Evolutionary conservation across 805 yeast genomes (phyloP).

Genomic region (Yamadazyma nakazawae): DNA sequence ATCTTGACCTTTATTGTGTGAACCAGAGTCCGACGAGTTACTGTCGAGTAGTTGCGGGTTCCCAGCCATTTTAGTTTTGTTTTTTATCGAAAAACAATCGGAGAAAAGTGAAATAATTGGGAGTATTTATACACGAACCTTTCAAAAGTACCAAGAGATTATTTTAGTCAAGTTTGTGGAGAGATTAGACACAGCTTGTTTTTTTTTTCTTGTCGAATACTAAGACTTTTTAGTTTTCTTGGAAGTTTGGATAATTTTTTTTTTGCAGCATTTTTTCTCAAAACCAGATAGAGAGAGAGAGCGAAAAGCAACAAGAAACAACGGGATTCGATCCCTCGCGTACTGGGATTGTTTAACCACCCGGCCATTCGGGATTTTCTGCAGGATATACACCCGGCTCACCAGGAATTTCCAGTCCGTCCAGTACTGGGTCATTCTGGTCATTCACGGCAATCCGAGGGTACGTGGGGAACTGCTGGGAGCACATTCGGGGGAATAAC

Average conservation of each 20-base stretch:
- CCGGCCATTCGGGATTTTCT: no score
- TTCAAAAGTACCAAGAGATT: neutral
- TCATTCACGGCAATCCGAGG: no score
- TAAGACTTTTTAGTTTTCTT: neutral
- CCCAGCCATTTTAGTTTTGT: neutral
- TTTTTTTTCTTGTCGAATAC: neutral
- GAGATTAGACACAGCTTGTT: no score
- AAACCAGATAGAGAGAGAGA: no score
- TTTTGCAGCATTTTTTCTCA: neutral
- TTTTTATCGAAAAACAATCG: neutral
- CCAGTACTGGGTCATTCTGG: no score
- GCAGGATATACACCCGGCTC: no score
- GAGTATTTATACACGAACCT: neutral
- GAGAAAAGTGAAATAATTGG: neutral
- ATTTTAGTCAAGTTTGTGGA: neutral
- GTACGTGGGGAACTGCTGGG: no score
- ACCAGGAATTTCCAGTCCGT: no score
- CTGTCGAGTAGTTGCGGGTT: constrained; percentile 4
- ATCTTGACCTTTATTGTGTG: constrained; percentile 8
- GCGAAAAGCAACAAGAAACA: no score
- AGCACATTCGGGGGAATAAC: no score
- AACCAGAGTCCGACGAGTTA: constrained; percentile 7
- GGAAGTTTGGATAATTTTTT: neutral
- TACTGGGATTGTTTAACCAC: no score
- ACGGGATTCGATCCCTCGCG: no score